Evolutionary conservation across 2,329 filamentous ascomycete species (phyloP), one percentile per base, ranked within the genome.

Genomic region (Penicillium paneum): DNA sequence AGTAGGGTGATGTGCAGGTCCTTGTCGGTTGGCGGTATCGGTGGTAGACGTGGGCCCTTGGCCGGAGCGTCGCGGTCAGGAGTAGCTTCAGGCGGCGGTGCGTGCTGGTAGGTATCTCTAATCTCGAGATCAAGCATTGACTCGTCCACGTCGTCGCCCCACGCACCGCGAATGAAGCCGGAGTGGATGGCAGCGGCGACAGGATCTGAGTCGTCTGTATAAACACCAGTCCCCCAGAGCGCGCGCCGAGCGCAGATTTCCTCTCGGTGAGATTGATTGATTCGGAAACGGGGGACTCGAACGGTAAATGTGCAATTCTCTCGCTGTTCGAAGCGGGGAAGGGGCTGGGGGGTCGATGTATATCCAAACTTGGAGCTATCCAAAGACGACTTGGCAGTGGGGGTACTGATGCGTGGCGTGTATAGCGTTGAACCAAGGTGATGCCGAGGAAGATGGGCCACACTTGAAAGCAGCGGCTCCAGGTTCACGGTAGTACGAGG

Each of bases 191-290:
- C 93, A 2, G 93, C 92, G 0, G 91, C 93, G 24, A 99, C 82
- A 0, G 94, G 85, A 68, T 99, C 94, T 0, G 91, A 96, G 72
- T 99, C 94, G 64, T 99, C 94, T 0, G 91, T 96, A 69, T 97
- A 97, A 7, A 99, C 83, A 35, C 95, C 92, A 0, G 91, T 94
- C 1, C 94, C 94, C 92, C 93, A 99, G 0, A 99, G 72, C 8
- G 90, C 89, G 19, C 88, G 83, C 32, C 90, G 83, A 8, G 84
- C 77, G 11, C 91, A 95, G 48, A 97, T 92, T 62, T 95, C 90
- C 68, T 94, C 89, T 29, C 93, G 83, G 24, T 89, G 83, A 8
- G 80, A 75, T 0, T 84, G 73, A 8, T 83, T 83, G 8, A 99
- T 78, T 65, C 94, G 91, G 44, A 89, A 83, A 28, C 89, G 85